Base-by-base conservation (phyloP, 192 early-diverging fungal species). In the Rhizoclosmatium globosum region DNA sequence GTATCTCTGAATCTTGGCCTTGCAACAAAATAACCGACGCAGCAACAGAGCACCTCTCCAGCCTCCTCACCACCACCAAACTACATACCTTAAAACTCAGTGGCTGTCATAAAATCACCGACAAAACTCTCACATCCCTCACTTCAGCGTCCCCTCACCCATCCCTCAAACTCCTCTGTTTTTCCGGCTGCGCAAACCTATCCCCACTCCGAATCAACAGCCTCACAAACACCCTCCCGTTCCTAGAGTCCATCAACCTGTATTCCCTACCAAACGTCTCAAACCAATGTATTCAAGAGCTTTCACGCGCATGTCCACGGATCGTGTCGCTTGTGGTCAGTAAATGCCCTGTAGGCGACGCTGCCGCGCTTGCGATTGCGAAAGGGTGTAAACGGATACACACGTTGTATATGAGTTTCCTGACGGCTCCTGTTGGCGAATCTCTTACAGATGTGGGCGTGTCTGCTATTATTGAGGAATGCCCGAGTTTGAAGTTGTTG, bases 221-320 rank as follows among this genome's bases (percentile, higher is more conserved):
- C 56, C 77, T 82, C 56, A 61, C 71, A 43, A 41, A 47, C 19
- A 31, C 19, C 70, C 81, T 82, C 11, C 69, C 76, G 19, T 38
- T n/a, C 60, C 77, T 82, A 42, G 81, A 82, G 73, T 47, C 39
- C 65, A 77, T 82, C 76, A 82, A 82, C 76, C 68, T 82, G 38
- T 82, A 73, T 61, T 47, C 46, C 69, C 74, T 67, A 57, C 71
- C 76, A 50, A 17, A 15, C 53, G 58, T 82, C 11, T 59, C 43
- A 48, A 78, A 82, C 81, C 45, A 44, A 19, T 60, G 77, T 41
- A 43, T 82, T 23, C 7, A 44, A 1, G 23, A 19, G 41, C n/a
- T 82, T 21, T 65, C 77, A 42, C 46, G 23, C 13, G 39, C 53
- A 3, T 82, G 81, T 59, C 68, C 76, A n/a, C 67, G 71, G 11